phyloP scores from a whole-genome alignment of 305 asterid genomes.

The Fraxinus albicans region DNA sequence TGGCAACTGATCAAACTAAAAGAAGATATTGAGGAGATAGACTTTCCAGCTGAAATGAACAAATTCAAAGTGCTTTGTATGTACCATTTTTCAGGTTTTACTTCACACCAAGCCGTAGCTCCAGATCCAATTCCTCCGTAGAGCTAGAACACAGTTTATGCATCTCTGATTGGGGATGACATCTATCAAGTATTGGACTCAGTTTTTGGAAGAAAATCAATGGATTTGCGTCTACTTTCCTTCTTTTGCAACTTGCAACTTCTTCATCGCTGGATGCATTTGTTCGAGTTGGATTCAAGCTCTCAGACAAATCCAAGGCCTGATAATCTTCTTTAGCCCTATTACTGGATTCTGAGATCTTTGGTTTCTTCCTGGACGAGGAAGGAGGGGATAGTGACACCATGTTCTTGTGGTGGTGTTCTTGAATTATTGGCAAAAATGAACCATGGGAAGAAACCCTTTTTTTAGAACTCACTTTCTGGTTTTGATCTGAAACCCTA shows the following conservation, averaged over 20 bases:
- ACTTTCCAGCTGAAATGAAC: constrained; percentile 17
- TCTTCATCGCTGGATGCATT: constrained; percentile 30
- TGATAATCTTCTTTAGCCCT: constrained; percentile 32
- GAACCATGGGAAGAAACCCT: constrained; percentile 29
- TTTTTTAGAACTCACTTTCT: constrained; percentile 17
- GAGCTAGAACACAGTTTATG: constrained; percentile 32
- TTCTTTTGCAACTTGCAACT: constrained; percentile 55
- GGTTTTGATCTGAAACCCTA: constrained; percentile 58
- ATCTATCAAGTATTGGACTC: constrained; percentile 32
- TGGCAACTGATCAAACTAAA: neutral
- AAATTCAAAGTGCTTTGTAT: constrained; percentile 14
- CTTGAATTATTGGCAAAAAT: constrained; percentile 28
- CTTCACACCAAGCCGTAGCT: constrained; percentile 88
- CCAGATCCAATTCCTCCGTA: constrained; percentile 75
- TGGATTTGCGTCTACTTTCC: constrained; percentile 42
- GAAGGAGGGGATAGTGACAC: constrained; percentile 29
- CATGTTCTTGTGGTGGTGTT: neutral
- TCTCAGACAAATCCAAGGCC: constrained; percentile 28
- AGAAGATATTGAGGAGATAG: neutral
- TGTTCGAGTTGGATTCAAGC: constrained; percentile 1
- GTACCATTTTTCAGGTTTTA: constrained; percentile 15
- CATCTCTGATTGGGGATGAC: constrained; percentile 35
- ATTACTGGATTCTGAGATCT: constrained; percentile 21
- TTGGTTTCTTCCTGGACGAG: constrained; percentile 44
- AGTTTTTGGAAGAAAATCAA: constrained; percentile 31